Percentiles rank a stretch among this genome's conserved stretches.
These are phyloP conservation scores for Mycena amicta DNA, from an alignment of 768 basidiomycete genomes.

Conservation along the genomic window DNA sequence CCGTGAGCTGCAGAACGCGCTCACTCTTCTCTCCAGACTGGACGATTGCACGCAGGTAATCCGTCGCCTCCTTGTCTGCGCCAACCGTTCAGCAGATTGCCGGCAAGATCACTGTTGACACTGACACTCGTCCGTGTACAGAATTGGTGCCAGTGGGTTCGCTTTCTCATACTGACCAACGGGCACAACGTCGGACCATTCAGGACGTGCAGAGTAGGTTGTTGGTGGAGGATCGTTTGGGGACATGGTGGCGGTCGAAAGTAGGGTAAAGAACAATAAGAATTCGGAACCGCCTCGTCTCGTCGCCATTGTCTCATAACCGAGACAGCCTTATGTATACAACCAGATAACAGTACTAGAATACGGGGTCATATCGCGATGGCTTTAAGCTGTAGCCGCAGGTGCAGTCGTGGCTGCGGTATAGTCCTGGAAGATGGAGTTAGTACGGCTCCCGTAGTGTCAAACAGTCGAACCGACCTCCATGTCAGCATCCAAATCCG, in stretches of 20 bases:
- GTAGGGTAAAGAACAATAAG: constrained; percentile 13
- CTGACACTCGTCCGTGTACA: constrained; percentile 88
- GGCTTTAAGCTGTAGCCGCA: constrained; percentile 43
- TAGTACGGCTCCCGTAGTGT: no score
- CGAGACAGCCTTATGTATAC: neutral
- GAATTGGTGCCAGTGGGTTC: constrained; percentile 86
- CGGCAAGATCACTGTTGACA: constrained; percentile 18
- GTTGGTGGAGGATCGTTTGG: constrained; percentile 4
- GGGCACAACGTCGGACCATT: constrained; percentile 83
- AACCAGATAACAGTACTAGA: neutral
- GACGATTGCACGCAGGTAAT: constrained; percentile 88
- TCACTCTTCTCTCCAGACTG: constrained; percentile 75
- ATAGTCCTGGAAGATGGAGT: constrained; percentile 77
- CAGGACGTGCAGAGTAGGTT: constrained; percentile 63
- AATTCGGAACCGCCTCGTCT: neutral
- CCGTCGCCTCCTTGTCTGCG: constrained; percentile 88
- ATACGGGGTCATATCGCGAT: no score
- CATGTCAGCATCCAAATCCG: constrained; percentile 98
- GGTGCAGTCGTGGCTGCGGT: constrained; percentile 52
- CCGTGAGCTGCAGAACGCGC: constrained; percentile 85
- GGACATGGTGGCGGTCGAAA: constrained; percentile 16
- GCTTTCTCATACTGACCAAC: constrained; percentile 78
- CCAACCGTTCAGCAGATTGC: neutral
- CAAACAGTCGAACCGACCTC: constrained; percentile 58
- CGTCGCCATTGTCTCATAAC: neutral